phyloP scores from a whole-genome alignment of 1,284 basidiomycete species.

The Heterobasidion irregulare region DNA sequence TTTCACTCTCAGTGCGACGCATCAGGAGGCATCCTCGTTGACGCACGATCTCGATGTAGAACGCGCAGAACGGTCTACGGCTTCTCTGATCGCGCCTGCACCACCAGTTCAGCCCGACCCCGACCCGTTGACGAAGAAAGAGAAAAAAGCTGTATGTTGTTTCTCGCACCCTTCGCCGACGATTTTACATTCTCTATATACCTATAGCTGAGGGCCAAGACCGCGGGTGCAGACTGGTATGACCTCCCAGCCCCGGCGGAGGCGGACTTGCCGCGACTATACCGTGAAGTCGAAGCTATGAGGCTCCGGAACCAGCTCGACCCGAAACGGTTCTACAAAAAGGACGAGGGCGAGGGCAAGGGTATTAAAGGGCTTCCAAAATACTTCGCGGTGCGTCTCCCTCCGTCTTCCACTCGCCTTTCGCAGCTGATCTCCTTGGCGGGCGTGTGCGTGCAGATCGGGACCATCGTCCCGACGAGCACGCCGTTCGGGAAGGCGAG shows the following conservation, averaged over 20 bases:
- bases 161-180: slow-evolving; percentile 1
- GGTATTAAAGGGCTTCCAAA: slow-evolving; percentile 84
- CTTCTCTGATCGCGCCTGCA: slow-evolving; percentile 35
- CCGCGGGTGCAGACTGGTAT: slow-evolving; percentile 84
- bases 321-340: slow-evolving; percentile 91
- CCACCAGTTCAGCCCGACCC: slow-evolving; percentile 50
- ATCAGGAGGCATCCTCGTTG: slow-evolving; percentile 33
- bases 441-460: slow-evolving; percentile 51
- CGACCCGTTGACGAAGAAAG: slow-evolving; percentile 57
- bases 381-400: slow-evolving; percentile 71
- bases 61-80: slow-evolving; percentile 36
- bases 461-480: slow-evolving; percentile 73
- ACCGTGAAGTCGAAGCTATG: slow-evolving; percentile 90
- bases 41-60: slow-evolving; percentile 58
- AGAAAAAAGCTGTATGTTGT: slow-evolving; percentile 54
- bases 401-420: slow-evolving; percentile 4
- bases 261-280: slow-evolving; percentile 74
- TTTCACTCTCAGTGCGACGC: slow-evolving; percentile 39
- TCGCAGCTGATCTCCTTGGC: slow-evolving; percentile 1
- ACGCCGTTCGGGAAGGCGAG: slow-evolving; percentile 73
- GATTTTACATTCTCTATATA: not conserved
- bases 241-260: slow-evolving; percentile 82
- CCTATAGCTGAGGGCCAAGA: slow-evolving; percentile 58
- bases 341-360: slow-evolving; percentile 76
- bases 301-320: slow-evolving; percentile 89